Conservation (phyloP, 129 eudicot species). For the Solidago caesia region DNA sequence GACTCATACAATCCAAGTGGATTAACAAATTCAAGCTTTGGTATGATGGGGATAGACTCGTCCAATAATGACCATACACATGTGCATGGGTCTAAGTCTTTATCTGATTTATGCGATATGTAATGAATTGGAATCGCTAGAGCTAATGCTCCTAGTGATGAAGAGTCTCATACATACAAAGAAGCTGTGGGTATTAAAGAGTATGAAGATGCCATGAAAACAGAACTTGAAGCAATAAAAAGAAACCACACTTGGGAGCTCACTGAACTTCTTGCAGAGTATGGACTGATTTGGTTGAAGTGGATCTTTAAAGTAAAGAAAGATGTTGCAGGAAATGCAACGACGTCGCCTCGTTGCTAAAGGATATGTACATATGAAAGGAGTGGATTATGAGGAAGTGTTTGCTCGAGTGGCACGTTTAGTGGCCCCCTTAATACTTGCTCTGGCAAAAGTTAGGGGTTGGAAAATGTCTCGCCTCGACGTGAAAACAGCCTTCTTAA, state of each 20-base stretch:
- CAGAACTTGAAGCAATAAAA: not conserved
- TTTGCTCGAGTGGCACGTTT: not conserved
- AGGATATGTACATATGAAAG: not conserved
- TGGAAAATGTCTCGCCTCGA: not conserved
- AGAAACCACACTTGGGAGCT: not conserved
- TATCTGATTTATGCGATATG: not conserved
- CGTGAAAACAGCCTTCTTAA: not conserved
- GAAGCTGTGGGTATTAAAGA: not conserved
- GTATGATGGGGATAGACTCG: too few relatives aligned
- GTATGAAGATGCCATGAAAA: conserved; percentile 13
- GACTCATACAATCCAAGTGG: too few relatives aligned
- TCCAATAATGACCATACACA: not conserved
- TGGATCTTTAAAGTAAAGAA: not conserved
- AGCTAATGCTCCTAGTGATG: not conserved
- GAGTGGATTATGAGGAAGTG: not conserved
- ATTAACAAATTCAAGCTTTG: too few relatives aligned
- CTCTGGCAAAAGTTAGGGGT: not conserved
- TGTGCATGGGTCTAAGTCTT: not conserved
- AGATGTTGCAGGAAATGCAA: not conserved
- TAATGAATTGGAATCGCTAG: not conserved
- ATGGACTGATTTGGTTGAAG: not conserved
- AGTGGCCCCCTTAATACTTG: not conserved
- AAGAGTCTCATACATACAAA: not conserved
- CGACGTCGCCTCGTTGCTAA: not conserved
- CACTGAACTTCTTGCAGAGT: not conserved